These are phyloP conservation scores for Bullera alba DNA, from an alignment of 768 basidiomycete genomes.

Conservation along the genomic window DNA sequence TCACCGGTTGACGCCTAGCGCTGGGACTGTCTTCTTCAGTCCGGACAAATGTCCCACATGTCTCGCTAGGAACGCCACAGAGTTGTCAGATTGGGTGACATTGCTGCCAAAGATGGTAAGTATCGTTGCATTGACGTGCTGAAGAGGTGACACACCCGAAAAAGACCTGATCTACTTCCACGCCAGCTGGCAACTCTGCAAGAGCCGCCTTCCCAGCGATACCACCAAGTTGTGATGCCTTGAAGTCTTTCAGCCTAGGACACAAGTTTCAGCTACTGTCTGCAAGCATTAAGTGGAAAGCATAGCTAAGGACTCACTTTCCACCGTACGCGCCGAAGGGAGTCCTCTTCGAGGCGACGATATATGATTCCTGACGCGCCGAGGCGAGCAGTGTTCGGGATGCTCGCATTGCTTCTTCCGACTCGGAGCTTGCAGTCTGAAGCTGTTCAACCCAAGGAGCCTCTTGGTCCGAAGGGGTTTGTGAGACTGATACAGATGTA, in stretches of 20 bases:
- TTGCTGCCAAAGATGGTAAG: constrained; percentile 19
- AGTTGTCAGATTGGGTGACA: constrained; percentile 47
- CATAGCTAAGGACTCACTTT: constrained; percentile 21
- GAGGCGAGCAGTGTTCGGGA: too few species aligned
- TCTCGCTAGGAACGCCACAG: constrained; percentile 46
- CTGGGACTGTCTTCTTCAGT: constrained; percentile 43
- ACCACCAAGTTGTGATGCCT: constrained; percentile 46
- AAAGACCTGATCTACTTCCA: constrained; percentile 47
- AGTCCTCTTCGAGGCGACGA: constrained; percentile 45
- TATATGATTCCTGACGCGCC: constrained; percentile 24
- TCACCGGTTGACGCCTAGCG: constrained; percentile 47
- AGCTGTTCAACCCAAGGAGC: too few species aligned
- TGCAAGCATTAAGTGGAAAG: neutral
- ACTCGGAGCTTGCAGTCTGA: too few species aligned
- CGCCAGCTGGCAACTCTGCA: constrained; percentile 42
- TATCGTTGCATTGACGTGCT: neutral
- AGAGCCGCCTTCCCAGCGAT: constrained; percentile 47
- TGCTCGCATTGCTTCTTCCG: too few species aligned
- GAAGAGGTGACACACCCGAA: constrained; percentile 43
- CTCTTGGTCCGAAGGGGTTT: too few species aligned
- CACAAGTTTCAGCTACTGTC: neutral
- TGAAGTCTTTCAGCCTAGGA: constrained; percentile 40
- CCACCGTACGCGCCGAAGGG: constrained; percentile 49
- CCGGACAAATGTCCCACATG: constrained; percentile 48
- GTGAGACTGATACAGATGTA: neutral